Evolutionary conservation across 352 stramenopile species (phyloP).

Genomic region (Pythium periplocum): DNA sequence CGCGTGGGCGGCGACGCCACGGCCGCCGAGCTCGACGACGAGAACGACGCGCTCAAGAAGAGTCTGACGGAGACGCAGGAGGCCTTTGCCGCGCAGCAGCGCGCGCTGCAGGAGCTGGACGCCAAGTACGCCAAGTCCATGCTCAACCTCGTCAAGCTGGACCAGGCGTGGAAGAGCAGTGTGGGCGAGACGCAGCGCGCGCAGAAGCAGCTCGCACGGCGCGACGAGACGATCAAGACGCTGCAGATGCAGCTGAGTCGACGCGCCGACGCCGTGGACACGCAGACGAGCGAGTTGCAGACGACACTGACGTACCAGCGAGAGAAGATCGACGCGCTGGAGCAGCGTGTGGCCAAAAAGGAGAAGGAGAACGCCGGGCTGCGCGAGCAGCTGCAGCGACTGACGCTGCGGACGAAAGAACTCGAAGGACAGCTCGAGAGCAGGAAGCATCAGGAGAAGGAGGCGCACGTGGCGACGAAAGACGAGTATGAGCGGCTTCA

Average conservation of each 20-base stretch:
- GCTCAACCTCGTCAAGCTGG: conserved; percentile 59
- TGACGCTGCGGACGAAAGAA: conserved; percentile 20
- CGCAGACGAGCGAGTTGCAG: conserved; percentile 12
- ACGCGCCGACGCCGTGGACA: conserved; percentile 17
- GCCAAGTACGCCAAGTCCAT: conserved; percentile 62
- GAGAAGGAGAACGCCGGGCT: conserved; percentile 8
- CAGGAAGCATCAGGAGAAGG: conserved; percentile 8
- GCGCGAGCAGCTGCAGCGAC: conserved; percentile 6
- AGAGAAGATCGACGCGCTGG: conserved; percentile 18
- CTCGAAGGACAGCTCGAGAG: conserved; percentile 27
- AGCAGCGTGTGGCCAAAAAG: conserved; percentile 3
- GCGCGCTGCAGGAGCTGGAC: conserved; percentile 42
- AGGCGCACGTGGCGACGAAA: conserved; percentile 11
- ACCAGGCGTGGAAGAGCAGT: conserved; percentile 68
- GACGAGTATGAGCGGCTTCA: conserved; percentile 22
- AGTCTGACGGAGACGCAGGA: conserved; percentile 49
- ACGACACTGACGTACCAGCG: conserved; percentile 13
- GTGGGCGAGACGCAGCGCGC: conserved; percentile 19
- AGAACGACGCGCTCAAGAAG: conserved; percentile 64
- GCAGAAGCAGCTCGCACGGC: conserved; percentile 9
- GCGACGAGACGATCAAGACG: conserved; percentile 8
- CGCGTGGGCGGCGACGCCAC: conserved; percentile 72
- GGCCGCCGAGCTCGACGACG: conserved; percentile 70
- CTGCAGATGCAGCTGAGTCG: conserved; percentile 17
- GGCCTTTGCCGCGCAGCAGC: conserved; percentile 30